Evolutionary conservation across 2,329 filamentous ascomycete genomes (phyloP).

Genomic region (Herpotrichia juniperi): DNA sequence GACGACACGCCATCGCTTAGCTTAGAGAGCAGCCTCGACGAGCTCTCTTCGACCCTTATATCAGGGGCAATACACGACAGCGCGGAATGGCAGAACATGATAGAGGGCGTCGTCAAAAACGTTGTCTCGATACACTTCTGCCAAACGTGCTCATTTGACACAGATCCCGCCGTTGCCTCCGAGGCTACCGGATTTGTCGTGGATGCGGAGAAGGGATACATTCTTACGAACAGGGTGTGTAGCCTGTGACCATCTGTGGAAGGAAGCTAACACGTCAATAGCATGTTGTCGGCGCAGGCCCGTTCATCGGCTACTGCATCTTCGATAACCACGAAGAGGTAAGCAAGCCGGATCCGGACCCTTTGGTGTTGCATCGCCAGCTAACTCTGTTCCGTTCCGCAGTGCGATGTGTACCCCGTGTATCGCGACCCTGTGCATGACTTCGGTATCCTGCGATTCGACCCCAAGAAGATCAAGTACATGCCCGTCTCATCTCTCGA

Average conservation of each 20-base stretch:
- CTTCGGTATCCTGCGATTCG: constrained; percentile 95
- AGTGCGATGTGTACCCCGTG: constrained; percentile 94
- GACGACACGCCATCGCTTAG: constrained; percentile 27
- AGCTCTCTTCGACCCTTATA: constrained; percentile 43
- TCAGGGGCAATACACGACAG: constrained; percentile 64
- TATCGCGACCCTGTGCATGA: constrained; percentile 99
- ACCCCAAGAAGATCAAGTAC: constrained; percentile 95
- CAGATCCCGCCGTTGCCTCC: constrained; percentile 89
- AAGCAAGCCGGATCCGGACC: constrained; percentile 21
- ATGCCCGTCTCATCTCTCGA: constrained; percentile 85
- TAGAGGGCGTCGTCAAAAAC: constrained; percentile 90
- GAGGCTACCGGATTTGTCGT: constrained; percentile 98
- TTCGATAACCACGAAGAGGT: constrained; percentile 96
- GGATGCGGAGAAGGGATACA: constrained; percentile 84
- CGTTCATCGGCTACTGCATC: constrained; percentile 97
- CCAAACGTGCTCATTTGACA: constrained; percentile 97
- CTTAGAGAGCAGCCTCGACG: constrained; percentile 53
- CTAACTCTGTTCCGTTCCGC: constrained; percentile 32
- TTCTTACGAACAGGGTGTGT: constrained; percentile 55
- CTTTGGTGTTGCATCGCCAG: constrained; percentile 1
- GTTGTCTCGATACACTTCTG: constrained; percentile 99
- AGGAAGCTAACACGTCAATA: constrained; percentile 45
- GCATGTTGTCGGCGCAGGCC: constrained; percentile 92
- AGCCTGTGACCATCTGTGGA: not conserved
- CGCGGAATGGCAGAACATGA: constrained; percentile 93